A percentile compares a stretch with the other conserved stretches of the same genome.
Conservation (phyloP, 768 basidiomycete genomes). For the Tricholoma saponaceum region DNA sequence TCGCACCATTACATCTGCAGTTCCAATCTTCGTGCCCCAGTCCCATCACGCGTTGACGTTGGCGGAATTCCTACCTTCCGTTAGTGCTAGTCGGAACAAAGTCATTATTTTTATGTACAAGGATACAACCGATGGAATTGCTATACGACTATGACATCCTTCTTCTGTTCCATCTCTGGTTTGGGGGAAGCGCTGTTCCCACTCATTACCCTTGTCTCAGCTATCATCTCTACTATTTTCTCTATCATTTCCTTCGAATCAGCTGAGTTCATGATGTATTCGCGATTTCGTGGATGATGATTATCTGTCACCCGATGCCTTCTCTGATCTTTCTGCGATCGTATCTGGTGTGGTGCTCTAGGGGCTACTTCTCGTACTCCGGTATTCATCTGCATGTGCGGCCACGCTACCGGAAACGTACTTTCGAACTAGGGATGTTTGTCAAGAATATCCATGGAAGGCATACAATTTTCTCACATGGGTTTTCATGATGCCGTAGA, state of each 20-base stretch:
- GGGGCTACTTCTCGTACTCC: neutral
- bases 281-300: neutral
- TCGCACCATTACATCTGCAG: neutral
- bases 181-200: neutral
- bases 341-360: neutral
- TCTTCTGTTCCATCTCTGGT: neutral
- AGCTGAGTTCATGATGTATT: neutral
- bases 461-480: neutral
- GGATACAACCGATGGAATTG: neutral
- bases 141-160: neutral
- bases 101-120: neutral
- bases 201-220: neutral
- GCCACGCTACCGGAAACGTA: neutral
- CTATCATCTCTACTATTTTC: neutral
- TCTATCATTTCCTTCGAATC: neutral
- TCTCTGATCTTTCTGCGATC: neutral
- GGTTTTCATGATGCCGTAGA: neutral
- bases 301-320: neutral
- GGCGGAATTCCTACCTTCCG: too few relatives aligned
- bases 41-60: too few relatives aligned
- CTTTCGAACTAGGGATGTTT: neutral
- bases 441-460: neutral
- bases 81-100: too few relatives aligned
- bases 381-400: neutral
- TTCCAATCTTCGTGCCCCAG: neutral